Conservation (phyloP, 2,329 filamentous ascomycete species). For the Talaromyces sp. region DNA sequence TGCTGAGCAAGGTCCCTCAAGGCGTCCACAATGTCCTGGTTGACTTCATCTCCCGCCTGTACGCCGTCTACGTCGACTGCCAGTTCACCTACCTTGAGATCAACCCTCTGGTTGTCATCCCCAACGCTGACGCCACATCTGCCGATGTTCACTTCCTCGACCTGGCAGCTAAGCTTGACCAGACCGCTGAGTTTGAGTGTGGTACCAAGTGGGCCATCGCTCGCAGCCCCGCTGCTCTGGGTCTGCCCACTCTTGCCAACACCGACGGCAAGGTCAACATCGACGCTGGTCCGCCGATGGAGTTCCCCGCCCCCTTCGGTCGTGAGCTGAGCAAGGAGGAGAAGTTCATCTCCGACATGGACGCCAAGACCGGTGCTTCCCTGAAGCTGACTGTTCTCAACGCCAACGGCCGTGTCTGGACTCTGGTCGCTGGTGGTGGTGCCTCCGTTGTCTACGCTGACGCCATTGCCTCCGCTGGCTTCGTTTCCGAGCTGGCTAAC, state of each 20-base stretch:
- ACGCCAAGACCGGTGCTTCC: constrained; percentile 98
- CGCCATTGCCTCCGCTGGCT: constrained; percentile 94
- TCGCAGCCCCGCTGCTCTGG: constrained; percentile 84
- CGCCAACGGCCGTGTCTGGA: constrained; percentile 90
- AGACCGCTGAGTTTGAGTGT: constrained; percentile 99
- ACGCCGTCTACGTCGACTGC: constrained; percentile 98
- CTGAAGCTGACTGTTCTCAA: constrained; percentile 98
- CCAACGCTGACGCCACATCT: constrained; percentile 87
- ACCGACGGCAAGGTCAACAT: constrained; percentile 79
- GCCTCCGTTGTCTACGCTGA: constrained; percentile 98
- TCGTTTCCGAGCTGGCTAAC: constrained; percentile 95
- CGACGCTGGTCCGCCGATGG: constrained; percentile 95
- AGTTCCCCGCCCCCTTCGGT: constrained; percentile 98
- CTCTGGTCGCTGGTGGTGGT: constrained; percentile 97
- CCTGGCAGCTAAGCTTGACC: constrained; percentile 96
- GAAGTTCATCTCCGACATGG: constrained; percentile 97
- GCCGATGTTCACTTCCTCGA: constrained; percentile 97
- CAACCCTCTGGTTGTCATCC: constrained; percentile 97
- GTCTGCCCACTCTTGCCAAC: constrained; percentile 69
- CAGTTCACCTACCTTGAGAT: constrained; percentile 99
- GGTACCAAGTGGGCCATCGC: constrained; percentile 99
- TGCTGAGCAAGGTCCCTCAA: constrained; percentile 91
- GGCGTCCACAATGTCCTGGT: constrained; percentile 97
- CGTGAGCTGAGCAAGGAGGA: constrained; percentile 99
- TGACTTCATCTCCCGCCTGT: constrained; percentile 97